Evolutionary conservation across 2,329 filamentous ascomycete species (phyloP), one percentile per base, ranked within the genome.

Genomic region (Ophiocordyceps sinensis): DNA sequence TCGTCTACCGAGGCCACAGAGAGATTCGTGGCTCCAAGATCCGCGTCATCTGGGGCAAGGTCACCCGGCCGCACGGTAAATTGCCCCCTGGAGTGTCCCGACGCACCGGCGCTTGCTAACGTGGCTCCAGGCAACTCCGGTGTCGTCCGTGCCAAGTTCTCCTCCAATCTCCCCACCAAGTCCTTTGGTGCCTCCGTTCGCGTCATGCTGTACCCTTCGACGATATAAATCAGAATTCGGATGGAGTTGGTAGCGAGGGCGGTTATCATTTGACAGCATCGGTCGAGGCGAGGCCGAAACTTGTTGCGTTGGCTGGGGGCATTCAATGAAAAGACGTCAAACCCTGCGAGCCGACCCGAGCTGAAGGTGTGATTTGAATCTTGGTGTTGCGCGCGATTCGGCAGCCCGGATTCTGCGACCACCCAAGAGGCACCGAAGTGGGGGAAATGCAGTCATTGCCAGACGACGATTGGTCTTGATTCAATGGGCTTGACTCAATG

Each of bases 31-130:
- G 91, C 66, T 89, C 87, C 67, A 96, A 96, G 82, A 93, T 96
- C 73, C 81, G 89, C 64, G 83, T 96, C 58, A 95, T 96, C 75
- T 96, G 88, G 87, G 89, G 89, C 75, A 95, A 94, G 77, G 82
- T 96, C 66, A 94, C 86, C 65, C 77, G 87, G 64, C 82, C 87
- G 66, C 89, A 96, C 73, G 89, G 85, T 89, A 84, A 70, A 66
- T 46, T 38, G 41, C 21, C 42, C 45, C 30, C 30, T 36, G 28
- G 4, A 23, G 3, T 12, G 30, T 31, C 12, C 5, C 30, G 12
- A 26, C 19, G 10, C 5, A 15, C 9, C 12, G 13, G 4, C 7
- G 11, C 14, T 15, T 9, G 28, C 37, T 37, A 31, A 36, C 13
- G 15, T n/a, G 6, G 17, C 9, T 28, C 12, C 43, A 91, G 86